phyloP scores from a whole-genome alignment of 495 filamentous ascomycete genomes.

The Aspergillus taichungensis region DNA sequence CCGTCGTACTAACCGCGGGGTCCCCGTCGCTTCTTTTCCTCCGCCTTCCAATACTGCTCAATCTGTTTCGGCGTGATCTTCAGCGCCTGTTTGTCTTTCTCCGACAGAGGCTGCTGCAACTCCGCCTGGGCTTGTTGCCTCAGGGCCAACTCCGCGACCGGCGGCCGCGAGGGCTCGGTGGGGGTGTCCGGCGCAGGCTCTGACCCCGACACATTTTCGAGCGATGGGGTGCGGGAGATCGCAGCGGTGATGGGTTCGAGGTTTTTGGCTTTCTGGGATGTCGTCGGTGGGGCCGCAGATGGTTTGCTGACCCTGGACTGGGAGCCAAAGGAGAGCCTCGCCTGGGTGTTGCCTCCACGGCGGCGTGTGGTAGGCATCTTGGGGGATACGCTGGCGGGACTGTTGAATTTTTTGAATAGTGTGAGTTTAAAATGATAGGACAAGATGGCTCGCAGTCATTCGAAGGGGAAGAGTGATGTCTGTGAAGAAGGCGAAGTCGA shows the following conservation, averaged over 20 bases:
- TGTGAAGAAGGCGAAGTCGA: no score
- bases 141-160: constrained; percentile 42
- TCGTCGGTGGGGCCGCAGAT: constrained; percentile 30
- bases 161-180: constrained; percentile 23
- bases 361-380: constrained; percentile 71
- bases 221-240: constrained; percentile 27
- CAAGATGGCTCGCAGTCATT: no score
- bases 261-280: constrained; percentile 41
- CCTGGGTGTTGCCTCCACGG: constrained; percentile 47
- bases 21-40: constrained; percentile 52
- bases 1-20: constrained; percentile 31
- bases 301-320: constrained; percentile 66
- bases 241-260: constrained; percentile 22
- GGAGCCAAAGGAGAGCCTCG: constrained; percentile 67
- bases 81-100: constrained; percentile 47
- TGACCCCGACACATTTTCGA: constrained; percentile 19
- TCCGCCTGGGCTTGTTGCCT: constrained; percentile 33
- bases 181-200: constrained; percentile 14
- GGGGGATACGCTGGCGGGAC: no score
- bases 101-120: constrained; percentile 33
- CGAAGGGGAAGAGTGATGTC: no score
- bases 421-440: no score
- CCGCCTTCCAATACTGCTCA: constrained; percentile 58
- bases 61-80: constrained; percentile 56
- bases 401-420: no score